Base-by-base conservation (phyloP, 441 rosid genomes). In the Flueggea neowawraea region DNA sequence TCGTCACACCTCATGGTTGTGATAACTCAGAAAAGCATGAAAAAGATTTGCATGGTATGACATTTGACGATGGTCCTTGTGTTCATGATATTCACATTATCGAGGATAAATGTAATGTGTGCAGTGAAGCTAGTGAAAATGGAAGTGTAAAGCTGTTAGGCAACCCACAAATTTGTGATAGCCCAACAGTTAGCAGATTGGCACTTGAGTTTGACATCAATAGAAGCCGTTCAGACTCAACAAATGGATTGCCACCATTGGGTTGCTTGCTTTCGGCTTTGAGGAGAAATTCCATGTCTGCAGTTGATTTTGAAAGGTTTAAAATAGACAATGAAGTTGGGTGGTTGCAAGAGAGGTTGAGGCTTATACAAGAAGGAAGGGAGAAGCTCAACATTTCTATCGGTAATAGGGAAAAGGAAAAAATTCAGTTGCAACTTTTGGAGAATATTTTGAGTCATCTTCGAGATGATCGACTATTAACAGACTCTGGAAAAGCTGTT, bases 241-340 rank as follows among this genome's bases (percentile, higher is more conserved):
- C 77, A 56, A 69, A 61, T 64, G 69, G 69, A 57, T 63, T 80
- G 52, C 80, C 79, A 49, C 78, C 67, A 10, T 15, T 68, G 16
- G 71, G 65, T 67, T 55, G 69, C 72, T 64, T 64, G 65, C 73
- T 69, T 60, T 63, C 76, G 43, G 70, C 58, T 74, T 66, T 81
- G 31, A 80, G 85, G 36, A 81, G 96, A 69, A 80, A 88, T 65
- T 88, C 97, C 33, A 86, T 86, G 90, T 85, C 97, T 66, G 80
- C 82, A 58, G 74, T 84, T 52, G 97, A 91, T 72, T 67, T 69
- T 68, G 96, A 86, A 70, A 82, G 86, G 74, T 67, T 73, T 15
- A 91, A 84, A 72, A 78, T 91, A 43, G 94, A 89, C 57, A 73
- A 65, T 67, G 96, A 91, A 82, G 88, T 91, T 54, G 94, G 82